These are phyloP conservation scores for Venturia nashicola DNA, from an alignment of 2,329 filamentous ascomycete species.

Conservation along the genomic window DNA sequence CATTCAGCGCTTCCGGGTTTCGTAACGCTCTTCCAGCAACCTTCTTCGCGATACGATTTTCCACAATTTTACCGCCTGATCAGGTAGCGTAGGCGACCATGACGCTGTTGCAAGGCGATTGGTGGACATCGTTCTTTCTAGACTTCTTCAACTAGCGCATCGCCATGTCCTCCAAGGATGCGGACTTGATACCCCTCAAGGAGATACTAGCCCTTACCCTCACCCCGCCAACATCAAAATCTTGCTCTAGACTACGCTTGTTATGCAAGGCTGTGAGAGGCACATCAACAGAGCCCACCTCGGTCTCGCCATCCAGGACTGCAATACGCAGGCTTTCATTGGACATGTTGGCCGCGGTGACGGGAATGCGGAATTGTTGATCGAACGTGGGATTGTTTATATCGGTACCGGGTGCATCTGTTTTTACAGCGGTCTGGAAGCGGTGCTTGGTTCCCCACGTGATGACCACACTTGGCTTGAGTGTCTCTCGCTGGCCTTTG, in stretches of 20 bases:
- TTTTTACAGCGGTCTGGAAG: conserved; percentile 31
- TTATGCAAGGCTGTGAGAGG: conserved; percentile 23
- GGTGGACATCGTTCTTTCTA: too few relatives aligned
- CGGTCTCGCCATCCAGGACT: conserved; percentile 24
- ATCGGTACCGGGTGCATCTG: conserved; percentile 32
- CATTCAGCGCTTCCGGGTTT: too few relatives aligned
- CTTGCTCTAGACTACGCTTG: conserved; percentile 20
- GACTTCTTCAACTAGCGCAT: background rate
- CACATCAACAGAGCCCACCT: conserved; percentile 24
- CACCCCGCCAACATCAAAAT: conserved; percentile 23
- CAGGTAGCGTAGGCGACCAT: too few relatives aligned
- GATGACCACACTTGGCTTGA: conserved; percentile 35
- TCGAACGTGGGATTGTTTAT: conserved; percentile 39
- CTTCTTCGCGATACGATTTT: too few relatives aligned
- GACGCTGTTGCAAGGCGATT: too few relatives aligned
- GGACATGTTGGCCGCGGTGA: conserved; percentile 23
- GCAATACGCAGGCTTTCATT: conserved; percentile 21
- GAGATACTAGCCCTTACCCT: conserved; percentile 25
- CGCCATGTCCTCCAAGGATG: conserved; percentile 7
- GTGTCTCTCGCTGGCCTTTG: conserved; percentile 29
- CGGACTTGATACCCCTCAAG: conserved; percentile 19
- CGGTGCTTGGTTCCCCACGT: conserved; percentile 27
- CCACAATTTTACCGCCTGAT: too few relatives aligned
- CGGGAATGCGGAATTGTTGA: conserved; percentile 31
- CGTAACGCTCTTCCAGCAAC: too few relatives aligned